Evolutionary conservation across 768 basidiomycete species (phyloP).

Genomic region (Crepidotus variabilis): DNA sequence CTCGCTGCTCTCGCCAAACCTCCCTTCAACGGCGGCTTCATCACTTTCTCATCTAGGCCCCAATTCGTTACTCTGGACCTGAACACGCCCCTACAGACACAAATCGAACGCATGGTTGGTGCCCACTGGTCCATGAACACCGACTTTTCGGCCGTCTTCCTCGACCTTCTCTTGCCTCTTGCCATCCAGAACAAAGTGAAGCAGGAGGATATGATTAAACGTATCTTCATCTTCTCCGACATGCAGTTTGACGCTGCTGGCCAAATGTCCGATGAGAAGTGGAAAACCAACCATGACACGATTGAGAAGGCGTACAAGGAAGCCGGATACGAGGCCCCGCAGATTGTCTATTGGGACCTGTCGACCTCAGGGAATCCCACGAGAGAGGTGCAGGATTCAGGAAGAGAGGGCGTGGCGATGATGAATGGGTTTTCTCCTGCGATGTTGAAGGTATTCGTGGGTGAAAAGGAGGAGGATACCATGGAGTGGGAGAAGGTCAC

Average conservation of each 20-base stretch:
- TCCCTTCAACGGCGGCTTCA: conserved; percentile 63
- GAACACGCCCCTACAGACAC: conserved; percentile 30
- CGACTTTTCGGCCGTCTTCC: conserved; percentile 57
- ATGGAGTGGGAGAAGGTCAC: conserved; percentile 33
- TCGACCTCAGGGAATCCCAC: conserved; percentile 24
- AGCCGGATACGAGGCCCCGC: conserved; percentile 69
- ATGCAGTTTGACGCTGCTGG: conserved; percentile 64
- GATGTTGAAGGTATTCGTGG: conserved; percentile 73
- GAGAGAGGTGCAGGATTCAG: conserved; percentile 45
- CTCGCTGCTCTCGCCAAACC: conserved; percentile 58
- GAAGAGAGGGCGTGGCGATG: conserved; percentile 60
- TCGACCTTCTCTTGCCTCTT: conserved; percentile 57
- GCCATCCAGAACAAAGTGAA: conserved; percentile 53
- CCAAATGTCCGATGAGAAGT: conserved; percentile 19
- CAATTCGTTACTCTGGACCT: conserved; percentile 48
- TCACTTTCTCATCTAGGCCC: conserved; percentile 60
- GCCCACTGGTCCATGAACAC: conserved; percentile 57
- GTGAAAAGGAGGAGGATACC: conserved; percentile 35
- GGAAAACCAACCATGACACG: conserved; percentile 62
- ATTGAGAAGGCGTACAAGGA: conserved; percentile 50
- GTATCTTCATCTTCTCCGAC: conserved; percentile 72
- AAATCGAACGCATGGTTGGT: conserved; percentile 30
- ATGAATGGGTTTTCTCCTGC: conserved; percentile 68
- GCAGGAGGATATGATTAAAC: conserved; percentile 71
- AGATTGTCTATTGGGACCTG: conserved; percentile 75